phyloP scores from a whole-genome alignment of 768 basidiomycete species.

The Hericium coralloides region DNA sequence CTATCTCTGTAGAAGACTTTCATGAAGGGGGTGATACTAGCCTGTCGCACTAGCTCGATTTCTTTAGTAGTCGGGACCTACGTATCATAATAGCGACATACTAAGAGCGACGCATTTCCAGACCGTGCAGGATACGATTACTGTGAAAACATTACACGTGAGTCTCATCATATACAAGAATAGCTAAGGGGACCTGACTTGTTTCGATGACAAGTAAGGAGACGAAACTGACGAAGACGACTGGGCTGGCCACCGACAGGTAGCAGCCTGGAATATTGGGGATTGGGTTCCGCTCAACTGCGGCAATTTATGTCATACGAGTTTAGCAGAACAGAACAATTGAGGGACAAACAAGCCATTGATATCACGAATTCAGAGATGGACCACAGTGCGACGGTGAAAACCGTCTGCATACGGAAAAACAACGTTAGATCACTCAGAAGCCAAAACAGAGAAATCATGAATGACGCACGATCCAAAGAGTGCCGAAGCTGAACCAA shows the following conservation, averaged over 20 bases:
- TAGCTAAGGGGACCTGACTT: no score
- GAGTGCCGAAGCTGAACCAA: not conserved
- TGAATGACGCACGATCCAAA: not conserved
- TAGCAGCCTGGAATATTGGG: not conserved
- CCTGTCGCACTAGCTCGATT: not conserved
- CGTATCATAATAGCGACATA: not conserved
- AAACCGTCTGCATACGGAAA: not conserved
- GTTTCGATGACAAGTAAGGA: not conserved
- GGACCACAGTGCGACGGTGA: not conserved
- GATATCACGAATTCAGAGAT: not conserved
- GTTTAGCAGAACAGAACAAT: not conserved
- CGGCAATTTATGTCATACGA: not conserved
- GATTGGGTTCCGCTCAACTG: slow-evolving; percentile 8
- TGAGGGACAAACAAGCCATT: not conserved
- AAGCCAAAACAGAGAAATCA: not conserved
- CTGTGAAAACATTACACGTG: not conserved
- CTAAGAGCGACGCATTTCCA: not conserved
- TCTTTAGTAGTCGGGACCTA: not conserved
- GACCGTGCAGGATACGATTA: not conserved
- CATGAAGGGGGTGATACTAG: not conserved
- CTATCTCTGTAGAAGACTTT: not conserved
- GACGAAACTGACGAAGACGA: not conserved
- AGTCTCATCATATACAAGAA: not conserved
- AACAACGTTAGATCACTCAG: not conserved
- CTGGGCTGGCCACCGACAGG: not conserved